Conservation (phyloP, 1,139 yeast species). For the Geotrichum aggregatum region DNA sequence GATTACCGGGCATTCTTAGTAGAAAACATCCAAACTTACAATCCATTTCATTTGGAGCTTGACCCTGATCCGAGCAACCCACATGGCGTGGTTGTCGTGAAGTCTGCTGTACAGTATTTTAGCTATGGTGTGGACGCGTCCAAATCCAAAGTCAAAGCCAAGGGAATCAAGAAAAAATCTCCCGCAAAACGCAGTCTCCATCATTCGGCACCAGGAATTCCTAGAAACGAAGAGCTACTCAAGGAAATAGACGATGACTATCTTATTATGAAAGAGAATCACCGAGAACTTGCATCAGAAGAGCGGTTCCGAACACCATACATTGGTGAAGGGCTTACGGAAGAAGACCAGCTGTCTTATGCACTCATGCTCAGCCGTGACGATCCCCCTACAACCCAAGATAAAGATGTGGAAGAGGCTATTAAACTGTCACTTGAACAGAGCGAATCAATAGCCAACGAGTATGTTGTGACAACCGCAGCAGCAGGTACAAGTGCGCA, state of each 20-base stretch:
- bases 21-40: constrained; percentile 28
- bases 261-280: constrained; percentile 26
- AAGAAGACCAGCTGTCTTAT: constrained; percentile 44
- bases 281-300: constrained; percentile 26
- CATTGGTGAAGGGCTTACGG: constrained; percentile 41
- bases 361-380: constrained; percentile 42
- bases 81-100: constrained; percentile 54
- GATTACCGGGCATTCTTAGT: constrained; percentile 36
- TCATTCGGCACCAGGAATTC: constrained; percentile 12
- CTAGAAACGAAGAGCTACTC: constrained; percentile 36
- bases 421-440: constrained; percentile 26
- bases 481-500: neutral
- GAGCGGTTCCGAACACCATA: constrained; percentile 30
- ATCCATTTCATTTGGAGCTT: constrained; percentile 39
- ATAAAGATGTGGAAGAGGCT: constrained; percentile 25
- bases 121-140: constrained; percentile 48
- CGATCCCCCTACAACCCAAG: constrained; percentile 26
- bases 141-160: constrained; percentile 15
- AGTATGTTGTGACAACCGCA: too few species aligned
- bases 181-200: constrained; percentile 27
- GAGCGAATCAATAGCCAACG: too few species aligned
- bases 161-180: constrained; percentile 32
- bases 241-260: constrained; percentile 37
- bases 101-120: constrained; percentile 58
- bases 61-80: constrained; percentile 45